Base-by-base conservation (phyloP, 2,329 filamentous ascomycete species). In the Stemphylium lycopersici region DNA sequence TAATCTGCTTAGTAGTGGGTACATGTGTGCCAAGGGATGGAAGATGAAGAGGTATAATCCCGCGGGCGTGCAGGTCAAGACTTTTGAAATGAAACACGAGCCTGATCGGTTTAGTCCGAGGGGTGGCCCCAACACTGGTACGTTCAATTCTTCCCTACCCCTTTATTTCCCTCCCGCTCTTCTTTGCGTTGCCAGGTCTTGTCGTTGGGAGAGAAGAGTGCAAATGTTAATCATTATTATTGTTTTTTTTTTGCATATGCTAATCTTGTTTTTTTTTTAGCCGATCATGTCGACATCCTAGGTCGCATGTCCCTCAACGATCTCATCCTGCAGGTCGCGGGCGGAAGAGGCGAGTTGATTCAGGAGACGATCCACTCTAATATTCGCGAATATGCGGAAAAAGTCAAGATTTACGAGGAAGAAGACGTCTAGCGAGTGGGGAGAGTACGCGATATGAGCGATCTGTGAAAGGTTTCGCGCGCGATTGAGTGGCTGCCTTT, bases 21-120 rank as follows among this genome's bases (percentile, higher is more conserved):
- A 98, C 74, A 98, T 99, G 95, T 99, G 95, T 75, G 89, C 91
- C 65, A 91, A 89, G 67, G 95, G 95, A 3, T 99, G 95, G 95
- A 87, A 88, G 53, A 90, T 97, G 76, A 92, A 91, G 76, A 84
- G 95, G 32, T 99, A 96, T 74, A 99, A 99, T 68, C 95, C 95
- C 0, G 89, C 91, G 0, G 87, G 88, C 2, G 84, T 88, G 29
- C 86, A 91, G 67, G 80, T 99, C 59, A 96, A 87, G 36, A 90
- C 93, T 0, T 92, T 89, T 57, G 95, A 99, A 79, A 99, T 99
- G 95, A 90, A 88, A 1, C 95, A 99, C 71, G 93, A 98, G 69
- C 95, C 95, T 1, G 93, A 97, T 66, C 80, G 91, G 15, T 99
- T 97, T 74, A 93, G 88, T 65, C 91, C 95, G 0, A 81, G 95